Evolutionary conservation across 2,329 filamentous ascomycete species (phyloP), one percentile per base, ranked within the genome.

Genomic region (Torrubiellomyces zombiae): DNA sequence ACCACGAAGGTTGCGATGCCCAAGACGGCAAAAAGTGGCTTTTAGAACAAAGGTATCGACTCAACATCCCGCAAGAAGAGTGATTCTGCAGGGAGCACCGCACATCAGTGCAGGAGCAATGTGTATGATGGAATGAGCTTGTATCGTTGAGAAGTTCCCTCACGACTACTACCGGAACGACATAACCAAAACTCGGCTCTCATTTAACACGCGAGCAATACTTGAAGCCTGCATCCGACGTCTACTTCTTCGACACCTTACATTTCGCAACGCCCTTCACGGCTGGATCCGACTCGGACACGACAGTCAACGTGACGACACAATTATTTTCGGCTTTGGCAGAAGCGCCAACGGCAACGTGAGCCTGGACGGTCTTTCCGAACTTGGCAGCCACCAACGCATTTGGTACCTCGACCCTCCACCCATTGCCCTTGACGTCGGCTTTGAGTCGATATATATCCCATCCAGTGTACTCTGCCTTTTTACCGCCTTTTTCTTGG

Each of bases 391-490:
- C 39, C 6, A 56, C 50, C 17, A 59, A 30, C 4, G 42, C 45
- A 24, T 56, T 57, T 8, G 48, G 45, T 10, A 64, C 27, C 27
- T 47, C 55, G 2, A 58, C 52, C 7, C 39, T 43, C 60, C 60
- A 65, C 0, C 61, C 60, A 3, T 48, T 39, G 9, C 51, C 53
- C 5, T 55, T 45, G 4, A 63, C 47, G 23, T 44, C 34, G 1
- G 56, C 57, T 11, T 41, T 47, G n/a, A 65, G 39, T 8, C 58
- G 45, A 39, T 57, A 64, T 15, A 65, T 52, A 22, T 64, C 60
- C 2, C 49, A 54, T 5, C 38, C 42, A 4, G 59, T 35, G 30
- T 57, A 57, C 9, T 38, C 38, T 0, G 51, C 43, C 2, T 56
- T 33, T 24, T 47, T 38, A 16, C 22, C 34, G 9, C 31, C 38